phyloP scores from a whole-genome alignment of 495 filamentous ascomycete genomes.

The Letharia columbiana region DNA sequence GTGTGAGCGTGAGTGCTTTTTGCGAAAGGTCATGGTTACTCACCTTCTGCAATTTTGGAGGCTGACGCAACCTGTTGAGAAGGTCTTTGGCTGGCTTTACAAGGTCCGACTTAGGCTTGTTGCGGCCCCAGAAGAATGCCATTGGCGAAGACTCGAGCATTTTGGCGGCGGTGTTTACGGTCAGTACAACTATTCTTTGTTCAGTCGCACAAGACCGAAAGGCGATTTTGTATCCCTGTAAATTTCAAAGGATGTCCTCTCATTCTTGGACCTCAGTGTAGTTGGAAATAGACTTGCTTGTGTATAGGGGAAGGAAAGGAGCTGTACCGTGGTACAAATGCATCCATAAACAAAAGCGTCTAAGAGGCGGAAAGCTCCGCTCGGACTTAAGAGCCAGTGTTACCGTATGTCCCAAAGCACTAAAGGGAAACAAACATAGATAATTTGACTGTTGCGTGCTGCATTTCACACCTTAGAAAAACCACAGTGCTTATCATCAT shows the following conservation, averaged over 20 bases:
- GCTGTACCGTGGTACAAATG: neutral
- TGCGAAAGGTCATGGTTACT: conserved; percentile 26
- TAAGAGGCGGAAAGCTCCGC: neutral
- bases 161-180: neutral
- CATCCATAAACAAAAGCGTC: conserved; percentile 2
- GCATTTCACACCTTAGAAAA: neutral
- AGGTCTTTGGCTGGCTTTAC: conserved; percentile 51
- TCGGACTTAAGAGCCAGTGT: neutral
- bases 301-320: neutral
- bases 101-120: conserved; percentile 51
- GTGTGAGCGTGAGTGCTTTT: conserved; percentile 22
- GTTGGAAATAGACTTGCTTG: neutral
- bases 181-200: neutral
- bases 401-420: neutral
- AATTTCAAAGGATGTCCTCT: too few relatives aligned
- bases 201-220: neutral
- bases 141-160: conserved; percentile 28
- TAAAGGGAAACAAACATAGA: neutral
- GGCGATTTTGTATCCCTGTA: too few relatives aligned
- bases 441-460: neutral
- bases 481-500: neutral
- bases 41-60: conserved; percentile 38
- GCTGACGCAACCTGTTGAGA: conserved; percentile 41
- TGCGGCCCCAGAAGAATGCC: conserved; percentile 77
- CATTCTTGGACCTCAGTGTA: neutral